These are phyloP conservation scores for Huntiella savannae DNA, from an alignment of 2,329 filamentous ascomycete species.

Conservation along the genomic window DNA sequence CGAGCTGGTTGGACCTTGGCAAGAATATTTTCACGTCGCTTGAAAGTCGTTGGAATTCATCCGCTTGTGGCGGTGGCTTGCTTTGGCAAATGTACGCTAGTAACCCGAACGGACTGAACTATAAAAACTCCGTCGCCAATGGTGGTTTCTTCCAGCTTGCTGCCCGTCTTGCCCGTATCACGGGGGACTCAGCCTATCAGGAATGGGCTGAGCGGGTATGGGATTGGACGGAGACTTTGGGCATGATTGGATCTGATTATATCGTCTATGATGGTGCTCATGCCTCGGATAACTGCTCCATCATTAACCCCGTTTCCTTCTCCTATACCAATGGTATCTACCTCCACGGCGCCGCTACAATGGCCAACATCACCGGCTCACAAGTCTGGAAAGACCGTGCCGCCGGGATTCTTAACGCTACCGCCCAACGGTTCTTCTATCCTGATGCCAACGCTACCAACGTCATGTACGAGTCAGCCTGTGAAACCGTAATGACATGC, in stretches of 20 bases:
- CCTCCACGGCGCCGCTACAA: constrained; percentile 42
- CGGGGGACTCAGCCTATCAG: constrained; percentile 43
- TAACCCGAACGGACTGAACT: constrained; percentile 56
- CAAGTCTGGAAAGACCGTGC: constrained; percentile 35
- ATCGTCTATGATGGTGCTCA: constrained; percentile 45
- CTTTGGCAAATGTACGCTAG: constrained; percentile 64
- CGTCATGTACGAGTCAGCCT: constrained; percentile 48
- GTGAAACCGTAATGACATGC: constrained; percentile 38
- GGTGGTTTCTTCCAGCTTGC: constrained; percentile 69
- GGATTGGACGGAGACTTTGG: constrained; percentile 40
- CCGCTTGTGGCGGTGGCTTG: constrained; percentile 50
- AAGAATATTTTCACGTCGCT: constrained; percentile 57
- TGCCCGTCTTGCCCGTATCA: constrained; percentile 53
- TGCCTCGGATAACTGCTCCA: constrained; percentile 32
- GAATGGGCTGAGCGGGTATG: constrained; percentile 50
- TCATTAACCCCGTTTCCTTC: constrained; percentile 37
- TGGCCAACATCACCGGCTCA: constrained; percentile 41
- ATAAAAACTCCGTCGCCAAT: constrained; percentile 65
- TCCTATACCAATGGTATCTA: constrained; percentile 48
- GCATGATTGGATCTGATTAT: constrained; percentile 35
- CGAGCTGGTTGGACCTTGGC: constrained; percentile 47
- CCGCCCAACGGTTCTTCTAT: constrained; percentile 32
- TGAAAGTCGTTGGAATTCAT: constrained; percentile 47
- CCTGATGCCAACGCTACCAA: constrained; percentile 32
- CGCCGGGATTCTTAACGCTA: constrained; percentile 30